Conservation (phyloP, 2,329 filamentous ascomycete genomes). For the Botryotinia calthae region DNA sequence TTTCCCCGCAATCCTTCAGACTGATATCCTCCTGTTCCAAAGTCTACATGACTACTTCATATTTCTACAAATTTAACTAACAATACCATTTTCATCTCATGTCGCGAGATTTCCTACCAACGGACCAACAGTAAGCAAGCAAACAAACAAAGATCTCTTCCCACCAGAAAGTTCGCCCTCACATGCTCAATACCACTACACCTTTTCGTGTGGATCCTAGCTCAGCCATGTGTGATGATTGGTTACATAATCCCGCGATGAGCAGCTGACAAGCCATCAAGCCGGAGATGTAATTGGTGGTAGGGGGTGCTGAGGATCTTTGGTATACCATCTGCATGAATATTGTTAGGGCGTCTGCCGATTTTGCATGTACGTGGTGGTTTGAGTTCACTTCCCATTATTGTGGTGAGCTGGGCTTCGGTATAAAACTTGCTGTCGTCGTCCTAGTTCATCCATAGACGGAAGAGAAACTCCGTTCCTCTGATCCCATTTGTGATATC, state of each 20-base stretch:
- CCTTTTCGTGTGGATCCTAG: neutral
- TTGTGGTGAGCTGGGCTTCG: neutral
- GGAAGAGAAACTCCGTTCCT: neutral
- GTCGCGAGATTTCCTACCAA: neutral
- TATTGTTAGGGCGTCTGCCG: neutral
- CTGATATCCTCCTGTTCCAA: neutral
- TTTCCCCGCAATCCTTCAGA: neutral
- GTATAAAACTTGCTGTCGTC: neutral
- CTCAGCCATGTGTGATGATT: neutral
- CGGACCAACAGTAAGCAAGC: neutral
- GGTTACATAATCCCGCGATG: neutral
- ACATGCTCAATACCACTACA: neutral
- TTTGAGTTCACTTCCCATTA: neutral
- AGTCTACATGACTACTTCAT: neutral
- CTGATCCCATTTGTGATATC: neutral
- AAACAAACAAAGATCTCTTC: neutral
- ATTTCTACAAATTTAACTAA: neutral
- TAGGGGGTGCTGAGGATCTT: neutral
- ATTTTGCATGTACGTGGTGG: neutral
- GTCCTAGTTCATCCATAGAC: too few relatives aligned
- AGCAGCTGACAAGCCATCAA: slow-evolving; percentile 2
- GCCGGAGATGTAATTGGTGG: neutral
- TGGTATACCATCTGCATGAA: neutral
- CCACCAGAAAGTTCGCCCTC: neutral
- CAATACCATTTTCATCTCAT: neutral